phyloP scores from a whole-genome alignment of 176 grass and related monocot genomes.

The Raddia guianensis region DNA sequence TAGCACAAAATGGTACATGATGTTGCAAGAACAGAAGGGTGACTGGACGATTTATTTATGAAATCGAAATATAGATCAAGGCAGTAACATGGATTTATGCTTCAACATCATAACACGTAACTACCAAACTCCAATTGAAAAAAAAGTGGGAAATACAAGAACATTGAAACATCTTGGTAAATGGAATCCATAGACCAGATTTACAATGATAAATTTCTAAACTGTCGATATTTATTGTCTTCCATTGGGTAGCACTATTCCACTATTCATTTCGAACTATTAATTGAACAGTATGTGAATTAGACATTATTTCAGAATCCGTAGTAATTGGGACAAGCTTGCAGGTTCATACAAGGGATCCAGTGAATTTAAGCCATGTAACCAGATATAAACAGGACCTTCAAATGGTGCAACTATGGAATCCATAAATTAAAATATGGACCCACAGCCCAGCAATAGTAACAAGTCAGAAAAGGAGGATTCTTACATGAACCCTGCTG shows the following conservation, averaged over 20 bases:
- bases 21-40: neutral
- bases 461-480: neutral
- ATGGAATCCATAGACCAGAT: neutral
- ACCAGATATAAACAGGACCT: neutral
- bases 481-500: neutral
- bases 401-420: slow-evolving; percentile 13
- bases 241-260: neutral
- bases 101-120: slow-evolving; percentile 3
- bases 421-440: neutral
- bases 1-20: slow-evolving; percentile 7
- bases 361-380: neutral
- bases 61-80: neutral
- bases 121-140: neutral
- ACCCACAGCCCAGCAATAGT: neutral
- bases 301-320: slow-evolving; percentile 1
- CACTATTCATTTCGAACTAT: neutral
- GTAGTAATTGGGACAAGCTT: neutral
- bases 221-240: neutral
- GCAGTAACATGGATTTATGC: neutral
- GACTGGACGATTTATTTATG: neutral
- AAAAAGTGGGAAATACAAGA: neutral
- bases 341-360: neutral
- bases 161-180: neutral
- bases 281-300: neutral
- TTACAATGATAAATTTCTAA: neutral